phyloP scores from a whole-genome alignment of 768 basidiomycete genomes.

The Heimioporus sp. region DNA sequence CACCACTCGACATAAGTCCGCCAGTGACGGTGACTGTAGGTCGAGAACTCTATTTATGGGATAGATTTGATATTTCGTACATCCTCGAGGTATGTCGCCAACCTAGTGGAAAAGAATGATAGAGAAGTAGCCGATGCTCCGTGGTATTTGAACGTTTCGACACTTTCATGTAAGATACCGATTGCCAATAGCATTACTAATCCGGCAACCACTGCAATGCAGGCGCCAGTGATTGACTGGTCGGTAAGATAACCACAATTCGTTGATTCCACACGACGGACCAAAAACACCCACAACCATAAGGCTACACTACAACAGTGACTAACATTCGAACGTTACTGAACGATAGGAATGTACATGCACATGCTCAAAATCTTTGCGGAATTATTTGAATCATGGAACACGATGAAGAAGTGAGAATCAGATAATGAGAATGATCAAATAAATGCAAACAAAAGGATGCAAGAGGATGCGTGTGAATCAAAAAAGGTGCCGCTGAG shows the following conservation, averaged over 20 bases:
- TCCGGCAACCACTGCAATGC: conserved; percentile 10
- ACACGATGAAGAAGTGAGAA: conserved; percentile 5
- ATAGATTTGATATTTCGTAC: too few relatives aligned
- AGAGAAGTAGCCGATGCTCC: too few relatives aligned
- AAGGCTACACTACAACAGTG: conserved; percentile 26
- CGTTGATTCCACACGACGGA: conserved; percentile 1
- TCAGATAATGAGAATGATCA: conserved; percentile 9
- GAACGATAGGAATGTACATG: conserved; percentile 28
- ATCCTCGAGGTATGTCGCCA: too few relatives aligned
- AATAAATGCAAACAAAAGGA: conserved; percentile 20
- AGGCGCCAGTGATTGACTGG: too few relatives aligned
- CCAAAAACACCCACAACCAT: conserved; percentile 5
- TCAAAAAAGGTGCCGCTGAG: not conserved
- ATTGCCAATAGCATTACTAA: conserved; percentile 1
- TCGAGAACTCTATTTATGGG: too few relatives aligned
- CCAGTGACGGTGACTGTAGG: not conserved
- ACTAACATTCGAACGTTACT: conserved; percentile 24
- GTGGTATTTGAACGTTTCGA: too few relatives aligned
- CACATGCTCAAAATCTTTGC: conserved; percentile 22
- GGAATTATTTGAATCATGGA: conserved; percentile 18
- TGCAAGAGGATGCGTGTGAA: not conserved
- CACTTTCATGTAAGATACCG: too few relatives aligned
- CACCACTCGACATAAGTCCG: not conserved
- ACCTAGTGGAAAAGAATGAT: too few relatives aligned
- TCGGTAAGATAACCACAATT: not conserved